Evolutionary conservation across 2,329 filamentous ascomycete genomes (phyloP).

Genomic region (Diaporthe ampelina): DNA sequence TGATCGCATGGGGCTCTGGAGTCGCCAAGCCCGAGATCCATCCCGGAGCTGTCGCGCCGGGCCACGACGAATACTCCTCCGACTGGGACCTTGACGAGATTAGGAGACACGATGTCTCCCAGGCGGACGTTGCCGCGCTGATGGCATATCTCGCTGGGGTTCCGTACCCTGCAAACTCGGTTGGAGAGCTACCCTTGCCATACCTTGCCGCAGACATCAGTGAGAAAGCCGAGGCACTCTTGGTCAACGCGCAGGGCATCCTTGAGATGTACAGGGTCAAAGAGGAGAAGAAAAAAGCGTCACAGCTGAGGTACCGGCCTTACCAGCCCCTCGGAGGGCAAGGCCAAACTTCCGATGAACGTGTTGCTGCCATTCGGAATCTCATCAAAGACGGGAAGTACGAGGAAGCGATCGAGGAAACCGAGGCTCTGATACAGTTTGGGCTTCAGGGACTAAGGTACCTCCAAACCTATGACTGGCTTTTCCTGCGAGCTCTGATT

Average conservation of each 20-base stretch:
- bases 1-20: constrained; percentile 94
- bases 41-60: constrained; percentile 72
- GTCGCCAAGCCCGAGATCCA: constrained; percentile 80
- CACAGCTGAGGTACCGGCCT: constrained; percentile 82
- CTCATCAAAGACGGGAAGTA: constrained; percentile 77
- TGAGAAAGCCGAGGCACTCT: constrained; percentile 85
- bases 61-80: constrained; percentile 91
- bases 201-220: constrained; percentile 80
- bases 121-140: constrained; percentile 93
- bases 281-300: constrained; percentile 84
- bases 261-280: constrained; percentile 98
- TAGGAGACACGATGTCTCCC: constrained; percentile 89
- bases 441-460: constrained; percentile 89
- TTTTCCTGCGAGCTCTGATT: constrained; percentile 90
- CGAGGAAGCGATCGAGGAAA: constrained; percentile 84
- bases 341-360: constrained; percentile 73
- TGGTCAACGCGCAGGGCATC: constrained; percentile 88
- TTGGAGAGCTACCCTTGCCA: constrained; percentile 89
- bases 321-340: constrained; percentile 78
- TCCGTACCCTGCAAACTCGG: constrained; percentile 95
- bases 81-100: constrained; percentile 89
- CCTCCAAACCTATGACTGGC: constrained; percentile 98
- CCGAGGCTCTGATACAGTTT: constrained; percentile 81
- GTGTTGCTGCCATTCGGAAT: constrained; percentile 75
- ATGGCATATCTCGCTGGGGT: constrained; percentile 94